Base-by-base conservation (phyloP, 345 rosid species). In the Pistacia vera region DNA sequence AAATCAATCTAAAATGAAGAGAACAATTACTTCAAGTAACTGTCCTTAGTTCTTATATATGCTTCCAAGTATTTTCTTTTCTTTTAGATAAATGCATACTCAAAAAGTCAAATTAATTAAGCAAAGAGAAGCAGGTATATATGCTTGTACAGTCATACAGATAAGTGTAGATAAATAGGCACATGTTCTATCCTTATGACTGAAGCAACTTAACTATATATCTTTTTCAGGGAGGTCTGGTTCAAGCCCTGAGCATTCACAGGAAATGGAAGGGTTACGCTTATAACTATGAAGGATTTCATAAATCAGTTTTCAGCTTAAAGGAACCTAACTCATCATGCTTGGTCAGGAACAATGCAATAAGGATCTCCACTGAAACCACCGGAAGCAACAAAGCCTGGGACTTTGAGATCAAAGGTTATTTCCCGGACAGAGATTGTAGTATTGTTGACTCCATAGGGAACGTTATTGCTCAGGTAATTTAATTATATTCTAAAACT, bases 261-360 rank as follows among this genome's bases (percentile, higher is more conserved):
- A 90, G 77, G 83, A 92, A 83, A 71, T 92, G 97, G 98, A 92
- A 83, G 72, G 97, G 93, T 25, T 92, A 90, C 79, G 73, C 76
- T 60, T 86, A 61, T 8, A 88, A 88, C 67, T 91, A 90, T 4
- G 85, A 90, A 85, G 97, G 91, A 71, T 74, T 84, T 22, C 86
- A 88, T 68, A 89, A 84, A 79, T 73, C 79, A 81, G 93, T 88
- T 57, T 95, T 95, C 83, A 87, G 85, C 57, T 65, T 93, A 35
- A 91, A 83, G 75, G 97, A 93, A 46, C 93, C 95, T 2, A 44
- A 48, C 18, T 18, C n/a, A 5, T 83, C 87, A 11, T 94, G 90
- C 72, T 79, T 86, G 62, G 70, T 75, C 10, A 78, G 75, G 78
- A 85, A 70, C 81, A 74, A 76, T 36, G 67, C 84, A 3, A 86